phyloP scores from a whole-genome alignment of 2,329 filamentous ascomycete genomes.

The Didymella lethalis region DNA sequence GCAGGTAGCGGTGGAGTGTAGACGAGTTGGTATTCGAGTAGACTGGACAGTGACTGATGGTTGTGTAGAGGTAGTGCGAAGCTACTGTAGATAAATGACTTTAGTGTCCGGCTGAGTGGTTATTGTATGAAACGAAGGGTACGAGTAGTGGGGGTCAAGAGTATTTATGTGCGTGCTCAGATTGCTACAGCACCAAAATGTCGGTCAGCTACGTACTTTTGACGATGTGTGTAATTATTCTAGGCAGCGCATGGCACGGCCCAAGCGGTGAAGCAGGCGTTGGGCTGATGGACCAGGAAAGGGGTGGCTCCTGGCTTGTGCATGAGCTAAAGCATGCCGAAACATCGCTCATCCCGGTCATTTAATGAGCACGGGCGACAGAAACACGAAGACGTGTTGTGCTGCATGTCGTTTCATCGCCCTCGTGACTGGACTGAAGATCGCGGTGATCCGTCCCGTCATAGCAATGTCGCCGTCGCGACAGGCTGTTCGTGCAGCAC shows the following conservation, averaged over 20 bases:
- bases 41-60: slow-evolving; percentile 23
- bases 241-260: slow-evolving; percentile 48
- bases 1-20: slow-evolving; percentile 13
- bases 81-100: slow-evolving; percentile 31
- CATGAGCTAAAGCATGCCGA: slow-evolving; percentile 48
- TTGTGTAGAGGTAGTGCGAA: slow-evolving; percentile 20
- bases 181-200: slow-evolving; percentile 48
- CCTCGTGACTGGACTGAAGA: slow-evolving; percentile 51
- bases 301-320: slow-evolving; percentile 50
- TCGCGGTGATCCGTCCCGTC: slow-evolving; percentile 47
- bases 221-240: slow-evolving; percentile 52
- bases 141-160: slow-evolving; percentile 39
- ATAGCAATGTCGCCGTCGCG: slow-evolving; percentile 34
- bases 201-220: slow-evolving; percentile 53
- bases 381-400: slow-evolving; percentile 48
- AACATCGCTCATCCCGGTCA: slow-evolving; percentile 50
- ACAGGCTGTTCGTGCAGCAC: slow-evolving; percentile 32
- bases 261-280: slow-evolving; percentile 53
- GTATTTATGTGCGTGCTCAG: slow-evolving; percentile 53
- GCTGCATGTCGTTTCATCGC: slow-evolving; percentile 50
- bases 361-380: slow-evolving; percentile 42
- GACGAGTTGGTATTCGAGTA: slow-evolving; percentile 19
- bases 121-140: slow-evolving; percentile 45
- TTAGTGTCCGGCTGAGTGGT: slow-evolving; percentile 31
- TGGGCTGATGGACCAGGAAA: slow-evolving; percentile 50